These are phyloP conservation scores for Camptophora hylomeconis DNA, from an alignment of 2,329 filamentous ascomycete species.

Conservation along the genomic window DNA sequence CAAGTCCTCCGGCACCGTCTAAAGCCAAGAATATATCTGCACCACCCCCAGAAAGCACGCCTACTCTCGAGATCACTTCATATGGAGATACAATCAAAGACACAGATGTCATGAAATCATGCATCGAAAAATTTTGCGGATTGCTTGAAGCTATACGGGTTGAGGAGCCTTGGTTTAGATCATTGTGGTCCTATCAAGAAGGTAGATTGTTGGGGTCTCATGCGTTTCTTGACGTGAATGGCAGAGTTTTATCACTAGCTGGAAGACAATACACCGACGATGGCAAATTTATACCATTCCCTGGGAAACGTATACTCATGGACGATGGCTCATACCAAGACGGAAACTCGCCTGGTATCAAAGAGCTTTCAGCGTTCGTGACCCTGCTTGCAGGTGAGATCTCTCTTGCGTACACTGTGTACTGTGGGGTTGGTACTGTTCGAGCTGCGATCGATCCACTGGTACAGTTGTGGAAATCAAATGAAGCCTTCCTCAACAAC, in stretches of 20 bases:
- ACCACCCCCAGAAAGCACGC: no score
- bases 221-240: constrained; percentile 2
- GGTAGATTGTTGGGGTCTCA: constrained; percentile 1
- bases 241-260: no score
- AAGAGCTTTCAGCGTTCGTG: not conserved
- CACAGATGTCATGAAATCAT: not conserved
- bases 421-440: not conserved
- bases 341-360: not conserved
- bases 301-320: no score
- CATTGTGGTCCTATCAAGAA: constrained; percentile 5
- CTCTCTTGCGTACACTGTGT: not conserved
- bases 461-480: not conserved
- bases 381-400: no score
- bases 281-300: not conserved
- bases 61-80: no score
- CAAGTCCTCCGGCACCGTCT: no score
- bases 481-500: not conserved
- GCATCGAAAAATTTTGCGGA: not conserved
- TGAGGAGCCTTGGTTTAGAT: constrained; percentile 2
- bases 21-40: no score
- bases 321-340: not conserved
- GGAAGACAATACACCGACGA: not conserved
- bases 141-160: constrained; percentile 1
- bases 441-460: not conserved
- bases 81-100: no score